These are phyloP conservation scores for Zhuliangozyma blackwelliae DNA, from an alignment of 1,139 yeast species.

Conservation along the genomic window DNA sequence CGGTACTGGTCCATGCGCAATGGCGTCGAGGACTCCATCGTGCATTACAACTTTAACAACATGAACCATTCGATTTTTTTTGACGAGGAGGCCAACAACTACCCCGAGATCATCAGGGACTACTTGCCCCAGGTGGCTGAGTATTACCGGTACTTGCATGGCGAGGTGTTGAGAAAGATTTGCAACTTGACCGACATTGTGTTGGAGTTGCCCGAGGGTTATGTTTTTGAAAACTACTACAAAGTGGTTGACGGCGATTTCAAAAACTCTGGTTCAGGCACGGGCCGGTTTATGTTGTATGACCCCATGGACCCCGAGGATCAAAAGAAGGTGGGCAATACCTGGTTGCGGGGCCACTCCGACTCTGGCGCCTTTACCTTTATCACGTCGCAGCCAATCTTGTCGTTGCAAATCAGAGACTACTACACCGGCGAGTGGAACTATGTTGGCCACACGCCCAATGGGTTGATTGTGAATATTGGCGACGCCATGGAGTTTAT, in stretches of 20 bases:
- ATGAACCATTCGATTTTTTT: constrained; percentile 22
- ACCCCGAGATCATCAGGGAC: constrained; percentile 27
- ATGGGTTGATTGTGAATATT: constrained; percentile 44
- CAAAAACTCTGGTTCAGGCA: constrained; percentile 27
- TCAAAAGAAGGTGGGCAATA: constrained; percentile 23
- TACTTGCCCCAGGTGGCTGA: constrained; percentile 23
- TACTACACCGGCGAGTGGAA: constrained; percentile 45
- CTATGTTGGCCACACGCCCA: constrained; percentile 43
- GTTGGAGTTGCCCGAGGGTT: constrained; percentile 30
- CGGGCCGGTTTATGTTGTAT: constrained; percentile 30
- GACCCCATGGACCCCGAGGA: constrained; percentile 26
- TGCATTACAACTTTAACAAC: constrained; percentile 23
- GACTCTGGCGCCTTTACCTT: constrained; percentile 48
- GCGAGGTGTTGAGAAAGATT: constrained; percentile 20
- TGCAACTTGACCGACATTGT: constrained; percentile 25
- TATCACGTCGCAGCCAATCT: constrained; percentile 41
- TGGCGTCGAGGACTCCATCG: constrained; percentile 26
- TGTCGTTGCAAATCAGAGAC: constrained; percentile 47
- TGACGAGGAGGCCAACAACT: constrained; percentile 14
- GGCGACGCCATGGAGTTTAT: constrained; percentile 48
- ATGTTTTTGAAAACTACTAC: constrained; percentile 27
- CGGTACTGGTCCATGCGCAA: constrained; percentile 31
- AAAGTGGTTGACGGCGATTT: constrained; percentile 20
- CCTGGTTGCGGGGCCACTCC: constrained; percentile 50
- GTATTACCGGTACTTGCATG: constrained; percentile 24